A percentile compares a stretch with the other conserved stretches of the same genome.
phyloP scores from a whole-genome alignment of 1,284 basidiomycete species.

The Melampsora larici-populina region DNA sequence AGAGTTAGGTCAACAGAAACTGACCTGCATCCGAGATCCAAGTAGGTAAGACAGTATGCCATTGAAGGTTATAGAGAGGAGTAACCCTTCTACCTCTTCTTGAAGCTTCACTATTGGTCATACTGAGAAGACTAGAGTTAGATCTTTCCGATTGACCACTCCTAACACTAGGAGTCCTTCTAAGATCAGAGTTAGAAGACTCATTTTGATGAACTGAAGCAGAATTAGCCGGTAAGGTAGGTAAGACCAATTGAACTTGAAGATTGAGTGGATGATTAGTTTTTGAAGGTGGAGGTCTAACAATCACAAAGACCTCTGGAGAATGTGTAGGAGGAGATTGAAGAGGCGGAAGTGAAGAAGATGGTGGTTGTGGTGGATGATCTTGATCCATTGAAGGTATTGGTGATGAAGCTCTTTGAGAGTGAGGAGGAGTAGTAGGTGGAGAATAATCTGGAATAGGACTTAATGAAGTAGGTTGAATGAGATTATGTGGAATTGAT shows the following conservation, averaged over 20 bases:
- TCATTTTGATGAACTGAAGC: not conserved
- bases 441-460: not conserved
- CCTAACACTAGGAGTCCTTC: constrained; percentile 32
- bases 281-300: constrained; percentile 76
- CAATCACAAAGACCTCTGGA: constrained; percentile 60
- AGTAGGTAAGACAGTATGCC: constrained; percentile 88
- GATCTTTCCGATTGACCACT: constrained; percentile 54
- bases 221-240: not conserved
- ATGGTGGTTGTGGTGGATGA: not conserved
- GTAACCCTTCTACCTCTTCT: constrained; percentile 71
- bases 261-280: constrained; percentile 84
- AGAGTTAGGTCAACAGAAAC: not conserved
- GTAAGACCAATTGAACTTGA: constrained; percentile 78
- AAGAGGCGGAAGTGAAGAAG: not conserved
- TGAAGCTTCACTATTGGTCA: constrained; percentile 59
- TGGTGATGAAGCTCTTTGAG: not conserved
- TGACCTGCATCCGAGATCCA: constrained; percentile 71
- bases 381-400: not conserved
- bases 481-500: not conserved
- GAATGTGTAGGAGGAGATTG: not conserved
- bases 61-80: constrained; percentile 87
- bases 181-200: not conserved
- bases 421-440: constrained; percentile 4
- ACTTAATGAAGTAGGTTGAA: not conserved
- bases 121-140: constrained; percentile 57